phyloP scores from a whole-genome alignment of 2,329 filamentous ascomycete species.

The Trichothecium sympodiale region DNA sequence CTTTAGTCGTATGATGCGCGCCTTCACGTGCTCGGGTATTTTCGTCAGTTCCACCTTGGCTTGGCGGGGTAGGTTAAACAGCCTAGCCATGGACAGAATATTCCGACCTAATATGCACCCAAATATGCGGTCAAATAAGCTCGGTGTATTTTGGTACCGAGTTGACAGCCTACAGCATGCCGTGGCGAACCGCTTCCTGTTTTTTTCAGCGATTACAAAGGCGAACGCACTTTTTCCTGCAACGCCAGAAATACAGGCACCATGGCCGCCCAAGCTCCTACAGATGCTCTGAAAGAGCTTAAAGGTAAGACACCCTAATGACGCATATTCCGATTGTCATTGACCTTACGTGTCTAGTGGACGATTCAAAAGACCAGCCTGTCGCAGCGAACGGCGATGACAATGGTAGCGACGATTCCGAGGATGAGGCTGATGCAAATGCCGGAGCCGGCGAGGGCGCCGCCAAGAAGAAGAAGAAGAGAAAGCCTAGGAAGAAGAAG shows the following conservation, averaged over 20 bases:
- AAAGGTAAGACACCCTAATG: conserved; percentile 19
- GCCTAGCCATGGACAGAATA: no score
- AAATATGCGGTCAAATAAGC: no score
- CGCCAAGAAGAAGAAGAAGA: conserved; percentile 48
- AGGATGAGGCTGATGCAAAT: conserved; percentile 40
- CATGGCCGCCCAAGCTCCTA: conserved; percentile 31
- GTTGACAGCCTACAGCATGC: no score
- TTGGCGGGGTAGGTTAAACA: no score
- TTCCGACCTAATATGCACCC: no score
- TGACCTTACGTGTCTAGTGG: conserved; percentile 16
- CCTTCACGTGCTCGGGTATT: no score
- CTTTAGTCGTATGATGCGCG: no score
- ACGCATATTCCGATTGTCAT: conserved; percentile 18
- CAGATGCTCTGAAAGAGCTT: conserved; percentile 32
- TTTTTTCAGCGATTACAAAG: no score
- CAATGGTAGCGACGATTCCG: conserved; percentile 36
- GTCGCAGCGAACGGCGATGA: conserved; percentile 27
- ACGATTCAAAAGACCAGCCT: conserved; percentile 28
- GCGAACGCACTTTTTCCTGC: no score
- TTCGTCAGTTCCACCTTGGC: no score
- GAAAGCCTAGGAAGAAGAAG: conserved; percentile 79
- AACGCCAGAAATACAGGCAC: conserved; percentile 13
- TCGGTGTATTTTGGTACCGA: no score
- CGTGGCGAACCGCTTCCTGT: no score
- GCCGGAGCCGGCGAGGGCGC: conserved; percentile 26